Conservation (phyloP, 2,329 filamentous ascomycete genomes). For the Colletotrichum sp. region DNA sequence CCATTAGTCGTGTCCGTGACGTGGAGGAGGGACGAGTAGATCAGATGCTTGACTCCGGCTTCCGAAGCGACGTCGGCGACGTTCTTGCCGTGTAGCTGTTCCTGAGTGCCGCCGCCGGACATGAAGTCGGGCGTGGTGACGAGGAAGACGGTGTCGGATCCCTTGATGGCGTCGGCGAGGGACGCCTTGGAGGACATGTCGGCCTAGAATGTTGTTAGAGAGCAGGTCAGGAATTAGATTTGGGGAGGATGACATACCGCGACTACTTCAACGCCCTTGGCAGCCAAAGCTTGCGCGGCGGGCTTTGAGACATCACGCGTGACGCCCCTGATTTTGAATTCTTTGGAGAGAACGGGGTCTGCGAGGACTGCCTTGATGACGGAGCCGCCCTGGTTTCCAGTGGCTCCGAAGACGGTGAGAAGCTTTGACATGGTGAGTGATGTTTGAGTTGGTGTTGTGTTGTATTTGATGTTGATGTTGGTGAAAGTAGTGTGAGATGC, state of each 20-base stretch:
- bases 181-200: constrained; percentile 42
- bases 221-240: too few relatives aligned
- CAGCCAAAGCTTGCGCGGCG: constrained; percentile 40
- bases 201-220: constrained; percentile 30
- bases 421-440: constrained; percentile 28
- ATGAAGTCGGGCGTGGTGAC: constrained; percentile 31
- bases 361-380: constrained; percentile 49
- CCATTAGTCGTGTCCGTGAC: constrained; percentile 29
- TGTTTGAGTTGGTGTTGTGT: not conserved
- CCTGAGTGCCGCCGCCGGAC: constrained; percentile 3
- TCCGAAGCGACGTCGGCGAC: constrained; percentile 39
- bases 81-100: constrained; percentile 42
- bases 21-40: constrained; percentile 36
- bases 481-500: accelerated
- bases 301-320: constrained; percentile 49
- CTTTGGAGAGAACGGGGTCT: constrained; percentile 47
- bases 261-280: constrained; percentile 48
- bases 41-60: constrained; percentile 34
- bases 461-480: not conserved
- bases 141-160: constrained; percentile 46
- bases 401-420: constrained; percentile 50
- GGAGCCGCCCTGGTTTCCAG: constrained; percentile 54
- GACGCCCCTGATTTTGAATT: constrained; percentile 50
- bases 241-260: constrained; percentile 26
- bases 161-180: constrained; percentile 41